phyloP scores from a whole-genome alignment of 2,329 filamentous ascomycete species.

The Hymenoscyphus fraxineus region DNA sequence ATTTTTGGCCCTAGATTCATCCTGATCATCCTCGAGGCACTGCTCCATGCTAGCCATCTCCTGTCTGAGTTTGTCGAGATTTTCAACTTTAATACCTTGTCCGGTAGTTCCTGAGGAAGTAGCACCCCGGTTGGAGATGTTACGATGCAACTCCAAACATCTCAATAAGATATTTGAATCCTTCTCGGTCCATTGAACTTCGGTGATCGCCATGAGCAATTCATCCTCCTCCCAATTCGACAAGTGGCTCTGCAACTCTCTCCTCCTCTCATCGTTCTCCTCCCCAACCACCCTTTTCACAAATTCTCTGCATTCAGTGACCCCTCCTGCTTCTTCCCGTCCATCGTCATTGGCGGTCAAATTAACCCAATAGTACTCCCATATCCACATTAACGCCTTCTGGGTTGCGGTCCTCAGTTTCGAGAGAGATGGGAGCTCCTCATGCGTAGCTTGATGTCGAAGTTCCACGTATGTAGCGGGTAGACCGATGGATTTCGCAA shows the following conservation, averaged over 20 bases:
- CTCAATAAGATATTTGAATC: slow-evolving; percentile 22
- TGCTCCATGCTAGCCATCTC: slow-evolving; percentile 26
- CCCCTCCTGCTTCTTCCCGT: neutral
- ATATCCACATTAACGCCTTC: slow-evolving; percentile 78
- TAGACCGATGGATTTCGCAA: slow-evolving; percentile 64
- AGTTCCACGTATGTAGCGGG: slow-evolving; percentile 82
- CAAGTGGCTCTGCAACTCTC: slow-evolving; percentile 18
- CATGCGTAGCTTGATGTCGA: slow-evolving; percentile 85
- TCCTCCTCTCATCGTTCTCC: slow-evolving; percentile 24
- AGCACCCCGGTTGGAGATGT: slow-evolving; percentile 34
- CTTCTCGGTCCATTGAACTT: slow-evolving; percentile 20
- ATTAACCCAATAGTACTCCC: slow-evolving; percentile 77
- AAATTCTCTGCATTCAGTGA: slow-evolving; percentile 25
- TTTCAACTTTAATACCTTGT: neutral
- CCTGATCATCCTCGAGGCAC: slow-evolving; percentile 15
- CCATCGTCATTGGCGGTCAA: slow-evolving; percentile 34
- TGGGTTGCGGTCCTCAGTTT: slow-evolving; percentile 67
- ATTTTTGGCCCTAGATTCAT: neutral
- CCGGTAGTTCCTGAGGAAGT: neutral
- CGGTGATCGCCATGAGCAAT: slow-evolving; percentile 23
- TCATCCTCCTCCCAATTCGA: slow-evolving; percentile 21
- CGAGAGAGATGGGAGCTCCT: slow-evolving; percentile 73
- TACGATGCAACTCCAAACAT: slow-evolving; percentile 41
- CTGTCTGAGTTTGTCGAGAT: slow-evolving; percentile 21
- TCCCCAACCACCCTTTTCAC: slow-evolving; percentile 22